Conservation (phyloP, 257 asterid species). For the Solanum microdontum region DNA sequence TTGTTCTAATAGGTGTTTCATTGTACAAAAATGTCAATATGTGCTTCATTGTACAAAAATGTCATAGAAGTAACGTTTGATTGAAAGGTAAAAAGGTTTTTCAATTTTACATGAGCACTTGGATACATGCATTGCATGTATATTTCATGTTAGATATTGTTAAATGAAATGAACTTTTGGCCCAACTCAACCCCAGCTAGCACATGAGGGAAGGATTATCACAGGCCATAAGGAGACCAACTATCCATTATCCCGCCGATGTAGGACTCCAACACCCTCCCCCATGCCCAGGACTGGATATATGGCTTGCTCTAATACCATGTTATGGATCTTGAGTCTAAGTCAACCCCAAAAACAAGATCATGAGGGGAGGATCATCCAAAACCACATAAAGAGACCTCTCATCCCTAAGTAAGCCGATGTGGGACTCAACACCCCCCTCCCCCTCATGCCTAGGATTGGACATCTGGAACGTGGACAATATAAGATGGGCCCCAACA, state of each 20-base stretch:
- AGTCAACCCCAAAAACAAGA: not conserved
- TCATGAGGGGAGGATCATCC: not conserved
- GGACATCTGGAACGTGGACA: not conserved
- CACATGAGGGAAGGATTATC: not conserved
- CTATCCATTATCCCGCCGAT: not conserved
- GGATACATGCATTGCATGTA: not conserved
- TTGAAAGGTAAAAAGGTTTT: not conserved
- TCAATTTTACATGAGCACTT: not conserved
- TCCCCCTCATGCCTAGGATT: not conserved
- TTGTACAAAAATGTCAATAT: not conserved
- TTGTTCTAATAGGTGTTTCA: not conserved
- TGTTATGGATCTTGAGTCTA: not conserved
- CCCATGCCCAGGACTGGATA: not conserved
- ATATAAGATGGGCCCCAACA: not conserved
- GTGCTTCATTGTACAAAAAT: not conserved
- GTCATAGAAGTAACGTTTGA: not conserved
- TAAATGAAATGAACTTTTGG: not conserved
- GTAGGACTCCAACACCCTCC: not conserved
- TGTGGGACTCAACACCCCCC: not conserved
- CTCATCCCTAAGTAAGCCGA: not conserved
- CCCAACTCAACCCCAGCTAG: not conserved
- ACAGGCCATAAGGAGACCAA: not conserved
- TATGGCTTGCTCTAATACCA: not conserved
- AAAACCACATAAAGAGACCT: not conserved
- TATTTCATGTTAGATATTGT: not conserved